Evolutionary conservation across 1,284 basidiomycete species (phyloP).

Genomic region (Apiotrichum laibachii): DNA sequence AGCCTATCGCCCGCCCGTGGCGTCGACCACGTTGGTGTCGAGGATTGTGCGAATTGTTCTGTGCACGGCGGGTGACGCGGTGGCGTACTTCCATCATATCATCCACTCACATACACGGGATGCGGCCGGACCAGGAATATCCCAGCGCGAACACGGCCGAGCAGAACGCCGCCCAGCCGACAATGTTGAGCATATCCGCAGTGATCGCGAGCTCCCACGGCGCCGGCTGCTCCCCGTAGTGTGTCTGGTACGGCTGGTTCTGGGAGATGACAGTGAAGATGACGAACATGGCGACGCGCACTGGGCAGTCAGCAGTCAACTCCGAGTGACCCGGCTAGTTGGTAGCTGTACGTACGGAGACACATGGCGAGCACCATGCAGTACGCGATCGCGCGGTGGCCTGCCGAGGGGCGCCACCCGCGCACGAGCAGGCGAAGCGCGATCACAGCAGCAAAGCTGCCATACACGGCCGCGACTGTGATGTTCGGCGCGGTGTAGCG

Average conservation of each 20-base stretch:
- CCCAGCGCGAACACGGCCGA: neutral
- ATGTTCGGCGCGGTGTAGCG: neutral
- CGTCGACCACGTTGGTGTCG: neutral
- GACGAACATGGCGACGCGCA: neutral
- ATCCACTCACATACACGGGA: neutral
- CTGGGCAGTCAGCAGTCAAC: no score
- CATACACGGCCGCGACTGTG: neutral
- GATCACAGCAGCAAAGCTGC: neutral
- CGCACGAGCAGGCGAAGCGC: neutral
- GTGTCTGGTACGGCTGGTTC: no score
- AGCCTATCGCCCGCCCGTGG: no score
- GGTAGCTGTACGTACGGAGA: neutral
- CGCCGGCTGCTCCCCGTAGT: neutral
- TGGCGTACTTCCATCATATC: neutral
- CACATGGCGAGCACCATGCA: neutral
- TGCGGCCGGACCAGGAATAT: neutral
- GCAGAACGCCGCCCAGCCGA: neutral
- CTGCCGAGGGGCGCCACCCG: no score
- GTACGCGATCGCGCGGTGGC: neutral
- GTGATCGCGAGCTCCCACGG: neutral
- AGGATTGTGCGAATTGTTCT: neutral
- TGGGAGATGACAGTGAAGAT: neutral
- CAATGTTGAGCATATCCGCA: neutral
- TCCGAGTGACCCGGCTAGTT: no score
- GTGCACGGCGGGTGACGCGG: neutral